phyloP scores from a whole-genome alignment of 768 basidiomycete genomes.

The Candolleomyces efflorescens region DNA sequence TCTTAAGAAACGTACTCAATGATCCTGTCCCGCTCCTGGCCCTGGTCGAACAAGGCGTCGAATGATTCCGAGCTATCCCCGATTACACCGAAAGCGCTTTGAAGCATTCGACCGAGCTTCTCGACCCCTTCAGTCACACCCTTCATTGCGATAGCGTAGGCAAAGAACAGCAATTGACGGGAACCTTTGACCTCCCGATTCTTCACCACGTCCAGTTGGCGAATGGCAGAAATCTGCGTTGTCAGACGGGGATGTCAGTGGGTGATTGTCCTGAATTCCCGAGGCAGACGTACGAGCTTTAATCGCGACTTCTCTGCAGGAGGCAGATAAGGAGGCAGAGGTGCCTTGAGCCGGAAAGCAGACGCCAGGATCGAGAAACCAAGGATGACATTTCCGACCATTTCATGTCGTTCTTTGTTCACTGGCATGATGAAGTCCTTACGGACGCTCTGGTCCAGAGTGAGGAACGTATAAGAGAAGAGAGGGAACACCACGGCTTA shows the following conservation, averaged over 20 bases:
- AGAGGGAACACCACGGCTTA: conserved; percentile 24
- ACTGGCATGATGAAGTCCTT: conserved; percentile 89
- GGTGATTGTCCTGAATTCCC: not conserved
- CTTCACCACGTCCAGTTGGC: conserved; percentile 83
- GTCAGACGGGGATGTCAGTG: not conserved
- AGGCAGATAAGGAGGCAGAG: conserved; percentile 94
- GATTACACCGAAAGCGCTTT: conserved; percentile 91
- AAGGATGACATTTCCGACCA: conserved; percentile 94
- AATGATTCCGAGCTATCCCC: conserved; percentile 80
- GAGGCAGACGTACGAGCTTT: conserved; percentile 52
- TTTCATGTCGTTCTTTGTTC: conserved; percentile 83
- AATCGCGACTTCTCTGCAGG: conserved; percentile 85
- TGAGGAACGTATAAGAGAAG: not conserved
- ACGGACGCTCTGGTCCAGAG: conserved; percentile 60
- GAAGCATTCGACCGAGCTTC: conserved; percentile 71
- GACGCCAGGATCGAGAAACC: conserved; percentile 79
- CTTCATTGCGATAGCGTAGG: conserved; percentile 92
- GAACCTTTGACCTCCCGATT: conserved; percentile 78
- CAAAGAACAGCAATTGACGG: conserved; percentile 86
- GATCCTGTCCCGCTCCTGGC: conserved; percentile 16
- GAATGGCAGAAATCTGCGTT: conserved; percentile 72
- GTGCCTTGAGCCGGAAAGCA: conserved; percentile 81
- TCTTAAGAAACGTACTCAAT: conserved; percentile 21
- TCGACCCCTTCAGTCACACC: conserved; percentile 91
- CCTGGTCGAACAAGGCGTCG: conserved; percentile 63